Conservation (phyloP, 2,329 filamentous ascomycete genomes). For the Aspergillus hortae region DNA sequence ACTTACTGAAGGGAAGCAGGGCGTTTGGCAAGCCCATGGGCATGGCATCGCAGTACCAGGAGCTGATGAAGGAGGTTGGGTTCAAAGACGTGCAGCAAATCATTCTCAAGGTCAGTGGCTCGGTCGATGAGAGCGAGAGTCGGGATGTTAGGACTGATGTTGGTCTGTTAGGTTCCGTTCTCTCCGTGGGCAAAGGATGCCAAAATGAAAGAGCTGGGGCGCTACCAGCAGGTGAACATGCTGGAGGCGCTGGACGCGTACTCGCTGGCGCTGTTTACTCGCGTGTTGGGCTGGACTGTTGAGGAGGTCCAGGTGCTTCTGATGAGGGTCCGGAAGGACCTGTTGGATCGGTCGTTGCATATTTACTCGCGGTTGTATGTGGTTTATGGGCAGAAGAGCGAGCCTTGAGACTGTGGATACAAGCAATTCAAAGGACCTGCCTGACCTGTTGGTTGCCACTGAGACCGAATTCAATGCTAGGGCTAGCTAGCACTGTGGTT, state of each 20-base stretch:
- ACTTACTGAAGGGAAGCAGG: constrained; percentile 25
- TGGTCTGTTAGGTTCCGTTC: constrained; percentile 40
- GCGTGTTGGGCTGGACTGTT: constrained; percentile 34
- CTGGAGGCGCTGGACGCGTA: constrained; percentile 30
- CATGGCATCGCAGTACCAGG: constrained; percentile 35
- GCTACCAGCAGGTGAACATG: constrained; percentile 27
- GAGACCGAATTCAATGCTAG: too few relatives aligned
- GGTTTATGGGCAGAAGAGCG: constrained; percentile 25
- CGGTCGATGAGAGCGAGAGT: neutral
- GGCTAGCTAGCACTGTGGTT: too few relatives aligned
- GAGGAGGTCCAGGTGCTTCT: constrained; percentile 38
- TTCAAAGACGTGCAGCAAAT: constrained; percentile 52
- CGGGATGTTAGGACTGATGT: neutral
- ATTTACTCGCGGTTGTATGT: constrained; percentile 32
- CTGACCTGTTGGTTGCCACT: too few relatives aligned
- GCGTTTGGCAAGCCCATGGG: constrained; percentile 33
- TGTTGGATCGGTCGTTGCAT: constrained; percentile 36
- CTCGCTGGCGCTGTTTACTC: constrained; percentile 28
- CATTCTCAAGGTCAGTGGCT: constrained; percentile 40
- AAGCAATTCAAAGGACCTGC: too few relatives aligned
- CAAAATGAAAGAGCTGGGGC: constrained; percentile 42
- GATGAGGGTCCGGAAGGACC: constrained; percentile 36
- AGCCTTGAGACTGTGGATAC: too few relatives aligned
- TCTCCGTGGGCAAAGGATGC: constrained; percentile 49
- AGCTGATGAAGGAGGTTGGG: constrained; percentile 49